These are phyloP conservation scores for Blastomyces parvus DNA, from an alignment of 2,329 filamentous ascomycete genomes.

Conservation along the genomic window DNA sequence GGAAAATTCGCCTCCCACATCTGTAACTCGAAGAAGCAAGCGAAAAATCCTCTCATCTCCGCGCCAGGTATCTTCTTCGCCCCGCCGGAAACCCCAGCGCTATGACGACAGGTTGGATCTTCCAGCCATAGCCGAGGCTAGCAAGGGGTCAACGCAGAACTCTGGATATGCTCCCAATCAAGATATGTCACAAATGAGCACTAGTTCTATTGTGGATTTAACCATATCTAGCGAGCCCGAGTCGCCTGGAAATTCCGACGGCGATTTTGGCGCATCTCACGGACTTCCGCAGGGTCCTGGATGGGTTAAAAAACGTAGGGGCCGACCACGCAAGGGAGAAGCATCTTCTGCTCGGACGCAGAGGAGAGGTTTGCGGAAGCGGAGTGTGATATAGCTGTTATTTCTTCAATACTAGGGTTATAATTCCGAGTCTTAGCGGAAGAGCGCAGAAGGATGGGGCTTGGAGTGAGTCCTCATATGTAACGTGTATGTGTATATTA, in stretches of 20 bases:
- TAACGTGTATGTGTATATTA: neutral
- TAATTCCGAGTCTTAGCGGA: neutral
- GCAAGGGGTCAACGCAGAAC: neutral
- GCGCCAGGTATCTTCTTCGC: conserved; percentile 1
- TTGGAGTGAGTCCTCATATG: neutral
- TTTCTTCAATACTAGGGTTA: neutral
- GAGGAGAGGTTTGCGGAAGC: conserved; percentile 4
- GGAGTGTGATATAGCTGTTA: neutral
- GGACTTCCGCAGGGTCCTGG: conserved; percentile 23
- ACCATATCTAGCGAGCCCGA: conserved; percentile 29
- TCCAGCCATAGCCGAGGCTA: neutral
- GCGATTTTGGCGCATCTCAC: conserved; percentile 24
- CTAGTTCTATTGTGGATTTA: conserved; percentile 28
- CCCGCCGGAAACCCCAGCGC: neutral
- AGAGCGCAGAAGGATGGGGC: neutral
- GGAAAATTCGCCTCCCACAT: neutral
- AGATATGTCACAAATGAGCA: conserved; percentile 12
- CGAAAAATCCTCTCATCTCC: conserved; percentile 10
- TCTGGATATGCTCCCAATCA: conserved; percentile 3
- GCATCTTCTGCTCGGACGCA: neutral
- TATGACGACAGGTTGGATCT: neutral
- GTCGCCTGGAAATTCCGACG: conserved; percentile 23
- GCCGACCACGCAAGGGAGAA: neutral
- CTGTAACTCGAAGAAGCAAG: neutral
- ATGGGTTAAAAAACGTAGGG: conserved; percentile 23